These are phyloP conservation scores for Podaxis mareebaensis DNA, from an alignment of 768 basidiomycete genomes.

Conservation along the genomic window DNA sequence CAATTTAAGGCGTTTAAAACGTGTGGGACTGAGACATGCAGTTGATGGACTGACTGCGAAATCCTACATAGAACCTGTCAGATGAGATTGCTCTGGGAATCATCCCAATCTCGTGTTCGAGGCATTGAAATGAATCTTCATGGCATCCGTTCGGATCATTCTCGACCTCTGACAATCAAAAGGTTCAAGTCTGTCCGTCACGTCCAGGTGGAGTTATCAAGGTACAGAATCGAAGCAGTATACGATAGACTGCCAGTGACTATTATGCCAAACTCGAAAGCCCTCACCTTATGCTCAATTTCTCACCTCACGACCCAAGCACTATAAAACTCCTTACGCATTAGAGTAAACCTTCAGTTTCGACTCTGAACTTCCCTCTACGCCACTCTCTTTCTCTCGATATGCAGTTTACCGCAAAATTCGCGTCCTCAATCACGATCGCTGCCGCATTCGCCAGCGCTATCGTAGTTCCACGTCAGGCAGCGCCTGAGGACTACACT, in stretches of 20 bases:
- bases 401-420: constrained; percentile 9
- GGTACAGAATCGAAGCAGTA: constrained; percentile 5
- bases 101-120: no score
- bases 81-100: no score
- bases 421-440: constrained; percentile 1
- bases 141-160: constrained; percentile 3
- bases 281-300: background rate
- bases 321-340: background rate
- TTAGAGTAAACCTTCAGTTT: constrained; percentile 1
- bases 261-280: background rate
- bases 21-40: no score
- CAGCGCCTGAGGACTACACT: constrained; percentile 31
- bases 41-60: no score
- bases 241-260: background rate
- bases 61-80: no score
- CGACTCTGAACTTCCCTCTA: background rate
- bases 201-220: constrained; percentile 8
- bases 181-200: constrained; percentile 1
- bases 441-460: constrained; percentile 13
- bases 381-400: background rate
- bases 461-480: constrained; percentile 11
- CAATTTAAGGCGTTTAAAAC: no score
- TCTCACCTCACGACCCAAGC: background rate
- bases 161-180: constrained; percentile 1
- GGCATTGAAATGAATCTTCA: background rate